Conservation (phyloP, 129 eudicot genomes). For the Artemisia argyi region DNA sequence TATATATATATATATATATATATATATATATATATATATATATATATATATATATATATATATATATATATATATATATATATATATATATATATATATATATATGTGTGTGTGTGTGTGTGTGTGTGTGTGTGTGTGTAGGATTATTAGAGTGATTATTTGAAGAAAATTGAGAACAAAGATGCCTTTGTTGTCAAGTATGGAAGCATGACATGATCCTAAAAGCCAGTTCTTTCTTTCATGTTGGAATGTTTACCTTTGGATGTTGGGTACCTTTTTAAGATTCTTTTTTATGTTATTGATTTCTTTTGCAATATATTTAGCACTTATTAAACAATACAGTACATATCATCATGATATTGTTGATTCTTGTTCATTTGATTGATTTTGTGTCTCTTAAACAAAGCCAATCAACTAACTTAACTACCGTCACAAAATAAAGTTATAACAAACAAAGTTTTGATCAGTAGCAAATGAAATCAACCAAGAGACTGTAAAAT, state of each 20-base stretch:
- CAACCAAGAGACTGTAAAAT: not conserved
- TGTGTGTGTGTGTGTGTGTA: too few species aligned
- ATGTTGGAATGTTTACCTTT: constrained; percentile 31
- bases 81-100: too few species aligned
- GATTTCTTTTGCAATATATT: not conserved
- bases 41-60: too few species aligned
- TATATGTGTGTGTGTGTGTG: too few species aligned
- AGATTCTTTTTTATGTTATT: constrained; percentile 6
- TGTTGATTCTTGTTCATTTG: not conserved
- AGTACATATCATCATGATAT: not conserved
- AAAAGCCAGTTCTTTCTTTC: constrained; percentile 29
- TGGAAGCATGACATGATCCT: constrained; percentile 28
- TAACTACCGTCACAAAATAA: too few species aligned
- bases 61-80: too few species aligned
- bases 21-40: too few species aligned
- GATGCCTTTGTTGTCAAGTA: constrained; percentile 25
- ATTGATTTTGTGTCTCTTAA: constrained; percentile 1
- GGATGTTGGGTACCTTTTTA: constrained; percentile 21
- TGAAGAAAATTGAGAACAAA: constrained; percentile 8
- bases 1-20: too few species aligned
- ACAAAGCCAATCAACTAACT: not conserved
- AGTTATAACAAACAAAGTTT: not conserved
- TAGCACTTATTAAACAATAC: not conserved
- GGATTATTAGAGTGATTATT: not conserved
- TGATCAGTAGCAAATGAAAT: not conserved